A percentile compares a stretch with the other conserved stretches of the same genome.
phyloP scores from a whole-genome alignment of 371 early-diverging fungal genomes.

The Mucor velutinosus region DNA sequence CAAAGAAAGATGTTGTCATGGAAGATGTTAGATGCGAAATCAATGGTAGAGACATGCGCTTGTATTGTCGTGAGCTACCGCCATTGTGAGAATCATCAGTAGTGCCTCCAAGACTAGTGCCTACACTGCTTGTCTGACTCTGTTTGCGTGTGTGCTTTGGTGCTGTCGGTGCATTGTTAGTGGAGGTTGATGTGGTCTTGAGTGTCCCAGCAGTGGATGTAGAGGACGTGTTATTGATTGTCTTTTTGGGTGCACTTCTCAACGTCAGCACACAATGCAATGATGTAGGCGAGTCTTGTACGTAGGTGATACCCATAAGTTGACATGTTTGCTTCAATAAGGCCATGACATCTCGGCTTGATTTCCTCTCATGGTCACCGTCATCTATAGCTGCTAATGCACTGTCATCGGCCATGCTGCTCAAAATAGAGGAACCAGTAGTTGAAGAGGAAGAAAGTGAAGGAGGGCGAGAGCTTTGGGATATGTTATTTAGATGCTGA shows the following conservation, averaged over 20 bases:
- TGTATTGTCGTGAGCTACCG: conserved; percentile 1
- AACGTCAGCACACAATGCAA: conserved; percentile 41
- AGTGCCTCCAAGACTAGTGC: not conserved
- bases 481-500: not conserved
- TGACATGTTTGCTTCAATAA: conserved; percentile 39
- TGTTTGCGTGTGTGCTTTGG: conserved; percentile 7
- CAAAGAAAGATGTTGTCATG: conserved; percentile 48
- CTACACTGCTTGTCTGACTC: conserved; percentile 24
- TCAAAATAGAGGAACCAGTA: conserved; percentile 24
- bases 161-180: not conserved
- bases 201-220: not conserved
- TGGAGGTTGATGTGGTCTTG: not conserved
- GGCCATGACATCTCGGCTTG: conserved; percentile 29
- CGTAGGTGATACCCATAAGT: conserved; percentile 46
- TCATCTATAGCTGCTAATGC: conserved; percentile 10
- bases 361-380: conserved; percentile 13
- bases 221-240: not conserved
- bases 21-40: conserved; percentile 46
- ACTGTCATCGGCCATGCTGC: conserved; percentile 12
- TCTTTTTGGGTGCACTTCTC: conserved; percentile 25
- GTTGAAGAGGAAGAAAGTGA: conserved; percentile 31
- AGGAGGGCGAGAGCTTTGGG: conserved; percentile 24
- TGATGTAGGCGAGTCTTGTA: conserved; percentile 25
- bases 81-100: conserved; percentile 1
- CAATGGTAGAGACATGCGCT: conserved; percentile 35